Percentiles rank a stretch among this genome's conserved stretches.
These are phyloP conservation scores for Melaleuca quinquenervia DNA, from an alignment of 345 rosid species.

Conservation along the genomic window DNA sequence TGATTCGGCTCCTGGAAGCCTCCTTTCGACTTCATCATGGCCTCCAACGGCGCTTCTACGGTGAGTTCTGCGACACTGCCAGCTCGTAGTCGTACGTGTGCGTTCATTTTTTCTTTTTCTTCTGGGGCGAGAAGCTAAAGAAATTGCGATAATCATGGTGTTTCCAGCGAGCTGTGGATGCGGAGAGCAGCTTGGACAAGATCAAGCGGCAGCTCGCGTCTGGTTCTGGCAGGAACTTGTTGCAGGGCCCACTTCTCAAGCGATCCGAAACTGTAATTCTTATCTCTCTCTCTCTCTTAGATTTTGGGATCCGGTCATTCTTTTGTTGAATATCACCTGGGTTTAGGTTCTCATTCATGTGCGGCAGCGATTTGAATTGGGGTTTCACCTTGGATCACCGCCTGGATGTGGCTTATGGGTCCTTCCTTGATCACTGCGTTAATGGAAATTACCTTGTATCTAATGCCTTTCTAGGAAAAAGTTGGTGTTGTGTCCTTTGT, in stretches of 20 bases:
- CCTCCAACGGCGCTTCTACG: slow-evolving; percentile 84
- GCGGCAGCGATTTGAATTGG: not conserved
- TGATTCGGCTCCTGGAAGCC: slow-evolving; percentile 7
- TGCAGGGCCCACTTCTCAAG: slow-evolving; percentile 97
- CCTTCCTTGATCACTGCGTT: not conserved
- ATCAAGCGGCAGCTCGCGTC: slow-evolving; percentile 93
- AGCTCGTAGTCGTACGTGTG: not conserved
- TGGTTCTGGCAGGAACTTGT: slow-evolving; percentile 78
- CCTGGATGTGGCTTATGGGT: no score
- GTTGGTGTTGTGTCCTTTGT: not conserved
- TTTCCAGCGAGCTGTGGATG: slow-evolving; percentile 43
- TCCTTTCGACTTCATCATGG: slow-evolving; percentile 34
- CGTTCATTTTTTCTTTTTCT: not conserved
- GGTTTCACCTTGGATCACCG: not conserved
- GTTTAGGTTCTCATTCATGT: not conserved
- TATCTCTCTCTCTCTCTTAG: not conserved
- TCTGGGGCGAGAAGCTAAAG: not conserved
- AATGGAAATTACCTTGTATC: not conserved
- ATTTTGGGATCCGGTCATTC: not conserved
- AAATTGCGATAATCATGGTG: not conserved
- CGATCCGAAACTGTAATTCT: slow-evolving; percentile 73
- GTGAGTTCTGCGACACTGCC: slow-evolving; percentile 14
- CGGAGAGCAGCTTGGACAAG: slow-evolving; percentile 85
- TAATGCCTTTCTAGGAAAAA: not conserved
- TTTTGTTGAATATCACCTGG: not conserved